Percentiles rank a stretch among this genome's conserved stretches.
phyloP scores from a whole-genome alignment of 2,329 filamentous ascomycete genomes.

The Cladophialophora psammophila region DNA sequence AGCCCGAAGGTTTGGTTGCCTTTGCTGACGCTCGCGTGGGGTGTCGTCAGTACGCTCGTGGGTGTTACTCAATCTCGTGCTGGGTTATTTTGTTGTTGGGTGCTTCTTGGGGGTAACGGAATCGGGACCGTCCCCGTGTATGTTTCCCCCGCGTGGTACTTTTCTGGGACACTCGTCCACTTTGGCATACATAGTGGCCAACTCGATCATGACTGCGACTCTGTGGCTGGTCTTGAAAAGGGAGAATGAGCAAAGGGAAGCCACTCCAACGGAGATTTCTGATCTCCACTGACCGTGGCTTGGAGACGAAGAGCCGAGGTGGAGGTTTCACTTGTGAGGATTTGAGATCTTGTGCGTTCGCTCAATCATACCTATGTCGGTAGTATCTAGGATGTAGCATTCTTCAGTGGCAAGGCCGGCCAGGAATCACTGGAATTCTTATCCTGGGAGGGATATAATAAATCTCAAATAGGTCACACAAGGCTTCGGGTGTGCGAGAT shows the following conservation, averaged over 20 bases:
- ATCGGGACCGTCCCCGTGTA: slow-evolving; percentile 50
- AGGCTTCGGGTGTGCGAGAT: too few species aligned
- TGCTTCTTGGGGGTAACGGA: slow-evolving; percentile 55
- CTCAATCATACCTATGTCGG: background rate
- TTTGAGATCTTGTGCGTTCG: background rate
- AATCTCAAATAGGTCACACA: too few species aligned
- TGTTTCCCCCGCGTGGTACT: slow-evolving; percentile 62
- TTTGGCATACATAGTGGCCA: slow-evolving; percentile 67
- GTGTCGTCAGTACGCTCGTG: slow-evolving; percentile 59
- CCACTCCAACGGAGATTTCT: slow-evolving; percentile 34
- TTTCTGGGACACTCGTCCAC: slow-evolving; percentile 73
- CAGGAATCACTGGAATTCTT: too few species aligned
- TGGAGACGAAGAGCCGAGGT: slow-evolving; percentile 43
- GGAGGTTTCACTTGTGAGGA: slow-evolving; percentile 34
- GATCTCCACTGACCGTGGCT: slow-evolving; percentile 40
- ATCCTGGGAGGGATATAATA: too few species aligned
- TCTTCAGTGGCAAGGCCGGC: too few species aligned
- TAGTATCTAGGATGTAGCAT: too few species aligned
- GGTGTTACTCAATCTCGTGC: slow-evolving; percentile 50
- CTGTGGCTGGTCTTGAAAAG: slow-evolving; percentile 63
- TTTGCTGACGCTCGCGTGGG: slow-evolving; percentile 50
- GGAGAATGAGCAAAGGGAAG: slow-evolving; percentile 60
- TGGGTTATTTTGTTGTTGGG: slow-evolving; percentile 37
- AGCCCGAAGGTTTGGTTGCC: slow-evolving; percentile 32
- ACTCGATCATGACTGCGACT: slow-evolving; percentile 61